Base-by-base conservation (phyloP, 805 yeast species). In the Metschnikowia amazonensis region DNA sequence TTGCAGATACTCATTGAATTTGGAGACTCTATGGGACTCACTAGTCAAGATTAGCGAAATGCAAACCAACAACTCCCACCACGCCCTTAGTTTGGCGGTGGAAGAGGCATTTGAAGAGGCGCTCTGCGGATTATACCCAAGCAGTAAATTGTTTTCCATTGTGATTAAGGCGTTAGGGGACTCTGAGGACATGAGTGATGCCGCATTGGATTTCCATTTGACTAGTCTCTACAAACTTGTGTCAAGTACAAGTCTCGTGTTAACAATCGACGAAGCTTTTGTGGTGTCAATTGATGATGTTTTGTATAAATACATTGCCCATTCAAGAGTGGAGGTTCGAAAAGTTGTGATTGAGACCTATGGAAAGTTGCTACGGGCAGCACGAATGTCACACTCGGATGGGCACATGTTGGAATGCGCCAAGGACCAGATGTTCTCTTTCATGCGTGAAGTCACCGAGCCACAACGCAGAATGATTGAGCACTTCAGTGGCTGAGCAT, bases 381-480 rank as follows among this genome's bases (percentile, higher is more conserved):
- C 57, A 5, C 50, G 52, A 27, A 34, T 47, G 36, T 39, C 35
- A 17, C 16, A 20, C 20, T 37, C 41, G 16, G 13, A 11, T 14
- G 32, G 20, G n/a, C 23, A 10, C 42, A 39, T 21, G 16, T n/a
- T 30, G 11, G 7, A 28, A 11, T 21, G 29, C 28, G 4, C 13
- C 36, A 23, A 39, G 16, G 24, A 36, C 35, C 27, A 13, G 11
- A 24, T 39, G 16, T 39, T 39, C 11, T 29, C 42, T 5, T 30
- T n/a, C 16, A 39, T 39, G 25, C 42, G 36, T 14, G 36, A 39
- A 23, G 28, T 78, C 31, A 60, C 73, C 14, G 46, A 56, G 2
- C 66, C 78, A 1, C 82, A 79, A 46, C 62, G 60, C 43, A 75
- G 70, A 49, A 58, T 80, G 41, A 69, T 79, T 13, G 75, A 76